Conservation (phyloP, 345 rosid genomes). For the Rhodamnia argentea region DNA sequence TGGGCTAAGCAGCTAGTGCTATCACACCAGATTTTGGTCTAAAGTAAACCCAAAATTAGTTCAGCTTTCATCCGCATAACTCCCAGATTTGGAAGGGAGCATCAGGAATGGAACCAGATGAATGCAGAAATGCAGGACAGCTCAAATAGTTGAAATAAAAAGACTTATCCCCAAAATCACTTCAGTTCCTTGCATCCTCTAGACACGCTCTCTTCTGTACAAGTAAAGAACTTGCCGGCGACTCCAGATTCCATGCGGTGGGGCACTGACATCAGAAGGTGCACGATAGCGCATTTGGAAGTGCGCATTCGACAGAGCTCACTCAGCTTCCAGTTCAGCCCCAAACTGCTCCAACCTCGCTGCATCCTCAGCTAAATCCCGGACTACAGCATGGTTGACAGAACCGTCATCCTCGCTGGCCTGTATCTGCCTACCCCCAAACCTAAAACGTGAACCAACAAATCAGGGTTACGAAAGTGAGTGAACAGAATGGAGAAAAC, state of each 20-base stretch:
- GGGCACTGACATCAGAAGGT: neutral
- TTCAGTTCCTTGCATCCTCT: neutral
- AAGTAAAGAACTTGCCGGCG: neutral
- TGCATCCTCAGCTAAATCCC: constrained; percentile 62
- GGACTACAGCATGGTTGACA: constrained; percentile 62
- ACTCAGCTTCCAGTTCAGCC: constrained; percentile 85
- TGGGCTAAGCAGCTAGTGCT: neutral
- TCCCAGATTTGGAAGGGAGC: neutral
- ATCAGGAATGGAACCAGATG: neutral
- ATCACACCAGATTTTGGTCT: neutral
- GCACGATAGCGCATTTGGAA: neutral
- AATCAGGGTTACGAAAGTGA: too few relatives aligned
- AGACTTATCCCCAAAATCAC: neutral
- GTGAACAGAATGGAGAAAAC: neutral
- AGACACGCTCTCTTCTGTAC: neutral
- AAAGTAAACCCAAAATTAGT: neutral
- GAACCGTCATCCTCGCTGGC: constrained; percentile 76
- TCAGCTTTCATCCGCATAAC: neutral
- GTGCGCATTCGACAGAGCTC: constrained; percentile 1
- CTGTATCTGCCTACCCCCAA: constrained; percentile 73
- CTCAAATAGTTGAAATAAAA: neutral
- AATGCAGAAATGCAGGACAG: neutral
- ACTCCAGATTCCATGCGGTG: neutral
- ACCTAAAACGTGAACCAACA: constrained; percentile 34
- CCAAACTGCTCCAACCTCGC: constrained; percentile 71